These are phyloP conservation scores for Kwoniella dejecticola DNA, from an alignment of 768 basidiomycete genomes.

Conservation along the genomic window DNA sequence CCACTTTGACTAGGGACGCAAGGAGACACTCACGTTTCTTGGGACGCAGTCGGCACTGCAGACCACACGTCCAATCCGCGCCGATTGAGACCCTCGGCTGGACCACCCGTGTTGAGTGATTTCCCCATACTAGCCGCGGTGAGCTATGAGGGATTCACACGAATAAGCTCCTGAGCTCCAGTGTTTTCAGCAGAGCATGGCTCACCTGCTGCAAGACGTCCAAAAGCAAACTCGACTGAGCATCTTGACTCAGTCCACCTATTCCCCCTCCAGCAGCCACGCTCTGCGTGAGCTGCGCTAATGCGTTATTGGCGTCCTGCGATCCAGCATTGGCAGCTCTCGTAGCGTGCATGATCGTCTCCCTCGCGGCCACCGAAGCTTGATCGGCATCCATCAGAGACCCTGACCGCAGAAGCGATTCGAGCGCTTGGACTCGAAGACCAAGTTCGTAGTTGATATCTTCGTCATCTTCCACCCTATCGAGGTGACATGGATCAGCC, in stretches of 20 bases:
- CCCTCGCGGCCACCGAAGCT: conserved; percentile 41
- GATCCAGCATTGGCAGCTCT: conserved; percentile 37
- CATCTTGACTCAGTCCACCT: conserved; percentile 39
- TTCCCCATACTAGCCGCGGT: conserved; percentile 35
- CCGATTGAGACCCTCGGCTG: conserved; percentile 12
- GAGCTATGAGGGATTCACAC: conserved; percentile 23
- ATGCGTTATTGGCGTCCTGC: conserved; percentile 41
- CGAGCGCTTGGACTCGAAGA: conserved; percentile 42
- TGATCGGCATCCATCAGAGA: conserved; percentile 41
- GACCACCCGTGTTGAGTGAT: conserved; percentile 3
- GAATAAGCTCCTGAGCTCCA: not conserved
- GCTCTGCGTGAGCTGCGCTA: conserved; percentile 41
- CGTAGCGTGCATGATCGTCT: conserved; percentile 45
- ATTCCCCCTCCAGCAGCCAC: conserved; percentile 27
- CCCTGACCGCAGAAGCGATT: conserved; percentile 45
- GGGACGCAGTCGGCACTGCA: conserved; percentile 30
- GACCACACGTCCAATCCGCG: conserved; percentile 40
- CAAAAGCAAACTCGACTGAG: conserved; percentile 40
- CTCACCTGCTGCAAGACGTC: conserved; percentile 49
- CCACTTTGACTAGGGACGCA: no score
- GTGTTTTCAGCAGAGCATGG: not conserved
- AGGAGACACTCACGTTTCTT: conserved; percentile 31
- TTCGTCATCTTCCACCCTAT: conserved; percentile 30
- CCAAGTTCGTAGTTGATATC: conserved; percentile 43
- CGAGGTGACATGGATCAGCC: not conserved